Evolutionary conservation across 225 moss, liverwort and hornwort species (phyloP).

Genomic region (Antitrichia curtipendula): DNA sequence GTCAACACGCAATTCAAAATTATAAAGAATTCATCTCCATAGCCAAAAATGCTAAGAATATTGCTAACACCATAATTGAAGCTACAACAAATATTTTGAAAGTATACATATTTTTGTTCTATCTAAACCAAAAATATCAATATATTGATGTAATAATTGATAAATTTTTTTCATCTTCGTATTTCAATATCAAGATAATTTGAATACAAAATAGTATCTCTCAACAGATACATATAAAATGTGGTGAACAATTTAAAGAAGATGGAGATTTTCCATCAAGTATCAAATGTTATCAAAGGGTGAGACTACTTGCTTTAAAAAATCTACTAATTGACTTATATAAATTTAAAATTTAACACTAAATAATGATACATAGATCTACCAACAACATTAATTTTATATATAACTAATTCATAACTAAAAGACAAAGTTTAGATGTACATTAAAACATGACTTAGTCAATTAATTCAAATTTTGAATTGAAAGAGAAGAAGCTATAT

Average conservation of each 20-base stretch:
- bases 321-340: not conserved
- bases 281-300: conserved; percentile 10
- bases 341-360: not conserved
- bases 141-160: not conserved
- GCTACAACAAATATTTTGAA: conserved; percentile 12
- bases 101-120: not conserved
- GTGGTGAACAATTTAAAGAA: not conserved
- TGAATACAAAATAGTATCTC: not conserved
- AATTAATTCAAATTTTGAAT: not conserved
- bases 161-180: no score
- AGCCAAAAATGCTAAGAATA: not conserved
- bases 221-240: conserved; percentile 3
- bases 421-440: not conserved
- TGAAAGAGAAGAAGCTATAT: not conserved
- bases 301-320: not conserved
- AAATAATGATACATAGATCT: no score
- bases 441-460: not conserved
- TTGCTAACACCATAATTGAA: not conserved
- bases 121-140: not conserved
- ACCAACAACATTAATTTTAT: fast-evolving
- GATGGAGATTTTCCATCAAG: conserved; percentile 5
- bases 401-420: no score
- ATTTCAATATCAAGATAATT: not conserved
- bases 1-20: conserved; percentile 14
- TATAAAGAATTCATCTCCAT: conserved; percentile 5